Evolutionary conservation across 2,329 filamentous ascomycete genomes (phyloP).

Genomic region (Neonectria hederae): DNA sequence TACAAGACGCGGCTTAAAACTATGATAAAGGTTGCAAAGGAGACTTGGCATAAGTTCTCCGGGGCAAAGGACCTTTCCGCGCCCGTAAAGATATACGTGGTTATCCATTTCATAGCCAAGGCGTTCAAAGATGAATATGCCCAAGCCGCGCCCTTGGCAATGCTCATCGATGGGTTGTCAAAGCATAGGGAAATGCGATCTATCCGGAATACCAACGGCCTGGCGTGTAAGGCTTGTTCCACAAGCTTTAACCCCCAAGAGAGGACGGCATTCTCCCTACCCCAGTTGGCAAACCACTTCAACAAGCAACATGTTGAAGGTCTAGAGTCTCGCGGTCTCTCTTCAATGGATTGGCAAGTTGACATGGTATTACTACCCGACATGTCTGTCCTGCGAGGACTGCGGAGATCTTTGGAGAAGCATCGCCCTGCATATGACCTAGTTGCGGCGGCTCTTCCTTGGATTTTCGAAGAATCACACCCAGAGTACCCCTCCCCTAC

Average conservation of each 20-base stretch:
- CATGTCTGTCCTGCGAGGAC: slow-evolving; percentile 41
- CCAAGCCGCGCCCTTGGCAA: slow-evolving; percentile 63
- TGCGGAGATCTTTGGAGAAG: slow-evolving; percentile 43
- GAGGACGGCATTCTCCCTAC: slow-evolving; percentile 60
- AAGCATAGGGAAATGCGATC: slow-evolving; percentile 66
- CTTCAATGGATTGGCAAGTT: slow-evolving; percentile 53
- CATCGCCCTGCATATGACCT: slow-evolving; percentile 48
- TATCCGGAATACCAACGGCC: slow-evolving; percentile 62
- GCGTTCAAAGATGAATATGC: slow-evolving; percentile 67
- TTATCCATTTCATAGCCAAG: slow-evolving; percentile 70
- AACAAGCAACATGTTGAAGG: slow-evolving; percentile 54
- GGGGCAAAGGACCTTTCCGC: slow-evolving; percentile 69
- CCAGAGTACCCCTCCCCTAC: slow-evolving; percentile 9
- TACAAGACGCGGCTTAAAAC: slow-evolving; percentile 61
- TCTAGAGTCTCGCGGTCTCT: slow-evolving; percentile 28
- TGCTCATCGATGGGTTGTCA: slow-evolving; percentile 69
- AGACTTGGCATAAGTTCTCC: slow-evolving; percentile 70
- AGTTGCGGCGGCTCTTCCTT: slow-evolving; percentile 52
- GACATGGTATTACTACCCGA: slow-evolving; percentile 58
- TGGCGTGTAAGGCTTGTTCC: slow-evolving; percentile 66
- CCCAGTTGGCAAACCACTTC: slow-evolving; percentile 68
- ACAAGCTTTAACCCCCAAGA: slow-evolving; percentile 48
- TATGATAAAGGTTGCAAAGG: slow-evolving; percentile 64
- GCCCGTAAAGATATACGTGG: slow-evolving; percentile 68
- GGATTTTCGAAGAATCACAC: slow-evolving; percentile 41